A percentile compares a stretch with the other conserved stretches of the same genome.
phyloP scores from a whole-genome alignment of 2,329 filamentous ascomycete genomes.

The Pseudocercospora vitis region DNA sequence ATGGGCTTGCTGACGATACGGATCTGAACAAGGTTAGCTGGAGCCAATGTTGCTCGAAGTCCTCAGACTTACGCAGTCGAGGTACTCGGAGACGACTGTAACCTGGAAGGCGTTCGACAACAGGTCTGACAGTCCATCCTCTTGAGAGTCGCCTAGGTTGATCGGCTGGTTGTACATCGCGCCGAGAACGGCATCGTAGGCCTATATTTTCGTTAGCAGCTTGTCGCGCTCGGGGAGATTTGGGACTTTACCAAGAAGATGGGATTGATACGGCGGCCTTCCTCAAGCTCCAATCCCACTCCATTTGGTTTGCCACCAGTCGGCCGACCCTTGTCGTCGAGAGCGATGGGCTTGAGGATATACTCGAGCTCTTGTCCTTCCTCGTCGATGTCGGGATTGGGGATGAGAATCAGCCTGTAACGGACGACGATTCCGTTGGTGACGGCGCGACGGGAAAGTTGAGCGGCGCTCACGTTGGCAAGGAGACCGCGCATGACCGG shows the following conservation, averaged over 20 bases:
- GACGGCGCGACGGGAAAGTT: slow-evolving; percentile 34
- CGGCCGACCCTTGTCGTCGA: slow-evolving; percentile 27
- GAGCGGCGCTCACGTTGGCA: slow-evolving; percentile 27
- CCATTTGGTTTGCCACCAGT: slow-evolving; percentile 5
- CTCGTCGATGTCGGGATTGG: slow-evolving; percentile 20
- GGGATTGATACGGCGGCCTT: slow-evolving; percentile 21
- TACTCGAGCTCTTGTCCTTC: slow-evolving; percentile 12
- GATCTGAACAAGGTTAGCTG: slow-evolving; percentile 20
- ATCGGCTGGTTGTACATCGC: slow-evolving; percentile 49
- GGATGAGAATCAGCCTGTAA: slow-evolving; percentile 29
- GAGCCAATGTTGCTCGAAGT: not conserved
- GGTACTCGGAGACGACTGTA: slow-evolving; percentile 48
- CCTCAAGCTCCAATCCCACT: slow-evolving; percentile 28
- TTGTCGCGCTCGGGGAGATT: not conserved
- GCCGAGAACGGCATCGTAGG: slow-evolving; percentile 48
- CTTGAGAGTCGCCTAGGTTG: slow-evolving; percentile 41
- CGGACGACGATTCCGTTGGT: slow-evolving; percentile 27
- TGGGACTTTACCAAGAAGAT: slow-evolving; percentile 20
- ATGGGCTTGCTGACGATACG: slow-evolving; percentile 47
- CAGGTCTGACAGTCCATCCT: slow-evolving; percentile 40
- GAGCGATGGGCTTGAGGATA: slow-evolving; percentile 16
- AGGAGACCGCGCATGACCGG: slow-evolving; percentile 28
- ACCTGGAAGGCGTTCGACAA: slow-evolving; percentile 45
- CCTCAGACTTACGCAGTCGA: slow-evolving; percentile 41
- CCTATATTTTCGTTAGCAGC: slow-evolving; percentile 28